These are phyloP conservation scores for Phytopythium sindhum DNA, from an alignment of 352 stramenopile genomes.

Conservation along the genomic window DNA sequence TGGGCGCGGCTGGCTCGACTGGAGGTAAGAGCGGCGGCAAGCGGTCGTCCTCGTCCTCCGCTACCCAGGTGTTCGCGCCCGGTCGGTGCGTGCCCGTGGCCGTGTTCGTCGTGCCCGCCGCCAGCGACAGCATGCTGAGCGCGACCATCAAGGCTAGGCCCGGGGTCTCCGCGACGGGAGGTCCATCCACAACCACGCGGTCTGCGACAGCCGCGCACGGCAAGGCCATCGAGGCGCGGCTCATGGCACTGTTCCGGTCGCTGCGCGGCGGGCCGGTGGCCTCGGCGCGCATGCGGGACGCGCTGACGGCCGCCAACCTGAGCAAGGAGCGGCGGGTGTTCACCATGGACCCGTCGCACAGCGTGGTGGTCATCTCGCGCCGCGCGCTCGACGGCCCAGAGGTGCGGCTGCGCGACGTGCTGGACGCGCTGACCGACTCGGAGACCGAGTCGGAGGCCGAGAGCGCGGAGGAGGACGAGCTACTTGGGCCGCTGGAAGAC, in stretches of 20 bases:
- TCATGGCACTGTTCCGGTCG: slow-evolving; percentile 50
- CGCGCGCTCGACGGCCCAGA: slow-evolving; percentile 27
- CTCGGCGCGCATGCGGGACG: slow-evolving; percentile 51
- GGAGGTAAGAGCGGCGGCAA: slow-evolving; percentile 42
- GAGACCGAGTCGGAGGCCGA: slow-evolving; percentile 20
- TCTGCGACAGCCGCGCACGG: slow-evolving; percentile 53
- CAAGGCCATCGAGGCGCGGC: slow-evolving; percentile 53
- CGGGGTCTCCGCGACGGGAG: background rate
- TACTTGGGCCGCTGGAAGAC: slow-evolving; percentile 46
- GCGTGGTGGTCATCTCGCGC: slow-evolving; percentile 55
- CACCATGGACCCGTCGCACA: slow-evolving; percentile 65
- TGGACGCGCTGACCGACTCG: slow-evolving; percentile 28
- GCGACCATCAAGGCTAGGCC: slow-evolving; percentile 20
- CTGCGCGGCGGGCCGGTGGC: slow-evolving; percentile 51
- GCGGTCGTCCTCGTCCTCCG: slow-evolving; percentile 10
- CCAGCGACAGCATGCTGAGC: slow-evolving; percentile 38
- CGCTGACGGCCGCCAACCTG: slow-evolving; percentile 42
- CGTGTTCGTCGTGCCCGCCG: slow-evolving; percentile 56
- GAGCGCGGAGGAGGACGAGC: slow-evolving; percentile 16
- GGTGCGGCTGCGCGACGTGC: slow-evolving; percentile 32
- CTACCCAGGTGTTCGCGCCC: slow-evolving; percentile 41
- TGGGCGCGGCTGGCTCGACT: slow-evolving; percentile 7
- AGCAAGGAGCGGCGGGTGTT: slow-evolving; percentile 69
- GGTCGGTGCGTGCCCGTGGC: slow-evolving; percentile 64
- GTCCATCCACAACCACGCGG: slow-evolving; percentile 16